Base-by-base conservation (phyloP, 768 basidiomycete genomes). In the Glaciozyma martinii region DNA sequence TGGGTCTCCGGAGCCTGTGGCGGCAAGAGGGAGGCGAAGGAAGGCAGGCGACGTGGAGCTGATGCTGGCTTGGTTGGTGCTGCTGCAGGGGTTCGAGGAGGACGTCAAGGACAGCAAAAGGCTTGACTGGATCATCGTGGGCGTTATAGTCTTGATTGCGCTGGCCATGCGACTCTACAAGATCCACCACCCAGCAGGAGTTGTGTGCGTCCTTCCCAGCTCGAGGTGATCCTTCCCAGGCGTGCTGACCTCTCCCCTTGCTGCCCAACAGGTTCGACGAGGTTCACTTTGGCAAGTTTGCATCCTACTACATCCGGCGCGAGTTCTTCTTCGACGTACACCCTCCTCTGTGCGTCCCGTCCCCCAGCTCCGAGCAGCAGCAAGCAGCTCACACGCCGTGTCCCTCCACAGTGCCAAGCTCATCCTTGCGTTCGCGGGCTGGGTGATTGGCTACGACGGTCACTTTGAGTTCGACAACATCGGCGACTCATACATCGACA, bases 301-400 rank as follows among this genome's bases (percentile, higher is more conserved):
- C 95, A 18, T 84, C 89, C 8, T 89, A 91, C 78, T 99, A 99
- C 77, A 85, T 98, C 30, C 79, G 79, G 54, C 83, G 94, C 69
- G 84, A 95, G 77, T 99, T 97, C 80, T 98, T 98, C 79, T 99
- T 99, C 80, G 95, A 99, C 76, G 94, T 99, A 12, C 95, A 99
- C 74, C 95, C 95, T 44, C 95, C 95, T 3, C 84, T 98, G 68
- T 68, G 6, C 42, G 66, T 57, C 23, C 12, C 18, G 1, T 27
- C 30, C 23, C 23, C 21, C 29, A 18, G 23, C 29, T 6, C 21
- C 5, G 3, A 2, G 21, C n/a, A 10, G 18, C 21, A 5, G 23
- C 7, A n/a, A n/a, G 29, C 30, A 10, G 25, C 54, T 46, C 54
- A 23, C 59, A 1, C 23, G 12, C 29, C 13, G n/a, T 61, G 8